Percentiles rank a stretch among this genome's conserved stretches.
These are phyloP conservation scores for Verticillium klebahnii DNA, from an alignment of 2,329 filamentous ascomycete species.

Conservation along the genomic window DNA sequence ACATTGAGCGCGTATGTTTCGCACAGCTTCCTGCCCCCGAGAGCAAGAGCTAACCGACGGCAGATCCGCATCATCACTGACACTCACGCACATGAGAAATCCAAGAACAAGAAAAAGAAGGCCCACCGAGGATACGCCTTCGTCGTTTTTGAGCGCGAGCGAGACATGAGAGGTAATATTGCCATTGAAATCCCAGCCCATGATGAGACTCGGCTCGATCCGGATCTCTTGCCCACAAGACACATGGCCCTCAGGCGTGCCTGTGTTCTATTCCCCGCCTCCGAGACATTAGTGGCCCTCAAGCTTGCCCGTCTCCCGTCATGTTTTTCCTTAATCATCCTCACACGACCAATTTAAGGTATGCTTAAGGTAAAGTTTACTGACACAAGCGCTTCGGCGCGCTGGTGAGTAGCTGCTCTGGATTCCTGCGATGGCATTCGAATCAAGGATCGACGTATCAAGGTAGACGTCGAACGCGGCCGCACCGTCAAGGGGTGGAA, in stretches of 20 bases:
- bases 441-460: conserved; percentile 86
- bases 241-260: conserved; percentile 39
- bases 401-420: conserved; percentile 75
- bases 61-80: conserved; percentile 87
- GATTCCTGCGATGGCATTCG: conserved; percentile 79
- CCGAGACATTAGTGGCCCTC: conserved; percentile 48
- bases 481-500: conserved; percentile 93
- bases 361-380: conserved; percentile 55
- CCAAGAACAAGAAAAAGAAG: conserved; percentile 70
- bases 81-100: conserved; percentile 62
- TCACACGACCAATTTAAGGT: conserved; percentile 21
- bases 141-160: conserved; percentile 93
- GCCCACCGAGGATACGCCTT: conserved; percentile 90
- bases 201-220: conserved; percentile 7
- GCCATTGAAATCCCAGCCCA: conserved; percentile 17
- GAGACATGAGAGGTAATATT: conserved; percentile 96
- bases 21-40: background rate
- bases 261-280: conserved; percentile 28
- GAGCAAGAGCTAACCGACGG: background rate
- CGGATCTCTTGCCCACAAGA: conserved; percentile 24
- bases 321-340: conserved; percentile 20
- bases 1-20: conserved; percentile 76
- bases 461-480: conserved; percentile 94
- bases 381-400: conserved; percentile 62
- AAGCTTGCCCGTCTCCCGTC: conserved; percentile 49